Evolutionary conservation across 352 stramenopile species (phyloP), one percentile per base, ranked within the genome.

Genomic region (Pythium biforme): DNA sequence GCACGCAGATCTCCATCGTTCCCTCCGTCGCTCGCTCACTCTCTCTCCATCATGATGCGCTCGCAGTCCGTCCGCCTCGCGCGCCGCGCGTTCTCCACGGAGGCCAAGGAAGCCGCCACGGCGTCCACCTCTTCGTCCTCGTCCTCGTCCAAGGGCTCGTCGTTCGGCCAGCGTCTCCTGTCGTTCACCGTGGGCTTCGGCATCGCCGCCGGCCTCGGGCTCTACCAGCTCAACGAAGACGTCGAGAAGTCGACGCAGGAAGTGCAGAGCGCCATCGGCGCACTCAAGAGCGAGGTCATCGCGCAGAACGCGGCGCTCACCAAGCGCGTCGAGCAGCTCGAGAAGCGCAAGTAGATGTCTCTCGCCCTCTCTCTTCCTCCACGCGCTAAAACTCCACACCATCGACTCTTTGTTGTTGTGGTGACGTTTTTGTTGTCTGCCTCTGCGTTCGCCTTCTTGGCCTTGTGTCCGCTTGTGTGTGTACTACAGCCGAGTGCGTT

Each of bases 141-240:
- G 47, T 85, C 34, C 34, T 88, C 80, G 29, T 78, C 86, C 64
- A 57, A 81, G 47, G 83, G 83, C 54, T 90, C 79, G 70, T 89
- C 81, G 37, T 83, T 92, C 64, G 63, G 83, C 55, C 81, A 92
- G 68, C 83, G 83, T 25, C 64, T 92, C 29, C 54, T 86, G 49
- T 78, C 83, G 22, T 92, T 92, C 61, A 78, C 70, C 29, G 76
- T 92, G 27, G 83, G 83, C 37, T 88, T 90, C 34, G 75, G 76
- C 1, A 61, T 88, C 8, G 83, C 79, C 37, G 77, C 74, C 25
- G 79, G 75, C 43, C 79, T 86, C 47, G 83, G 81, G 0, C 79
- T 92, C 22, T 89, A 84, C 71, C 74, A 89, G 69, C 61, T 92
- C 54, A 75, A 75, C 43, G 78, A 92, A 55, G 81, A 90, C 67